Evolutionary conservation across 1,284 basidiomycete genomes (phyloP), one percentile per base, ranked within the genome.

Genomic region (Cryptococcus hybrid): DNA sequence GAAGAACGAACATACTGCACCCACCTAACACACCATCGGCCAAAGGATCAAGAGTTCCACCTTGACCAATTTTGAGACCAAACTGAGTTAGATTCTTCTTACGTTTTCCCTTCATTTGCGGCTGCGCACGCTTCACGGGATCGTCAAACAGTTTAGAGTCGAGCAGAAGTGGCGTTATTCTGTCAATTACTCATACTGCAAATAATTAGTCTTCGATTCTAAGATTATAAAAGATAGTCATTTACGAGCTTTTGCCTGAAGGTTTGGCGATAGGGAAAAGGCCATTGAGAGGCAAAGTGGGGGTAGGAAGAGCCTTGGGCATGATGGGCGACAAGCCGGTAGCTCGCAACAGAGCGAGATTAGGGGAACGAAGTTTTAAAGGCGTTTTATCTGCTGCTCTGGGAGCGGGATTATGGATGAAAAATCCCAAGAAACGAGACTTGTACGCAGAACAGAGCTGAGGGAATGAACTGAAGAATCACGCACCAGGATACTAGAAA

Each of bases 151-250:
- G 80, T 15, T 83, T 83, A 1, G 94, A 98, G 49, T 84, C 84
- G 45, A 84, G 81, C 40, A 96, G 78, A 7, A 99, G 82, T 35
- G 84, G 83, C 70, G 97, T 95, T 59, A 99, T 81, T 58, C 87
- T 82, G 72, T 96, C 91, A 54, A 99, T 84, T 42, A 97, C 77
- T 39, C 95, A 99, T 99, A 39, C 92, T 94, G 1, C 11, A 18
- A 8, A 30, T 30, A 4, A 30, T 30, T 4, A 30, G 30, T 30
- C 30, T 3, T 30, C 3, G 4, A 30, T 30, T 30, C 30, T 30
- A 30, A 30, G 30, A 3, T 4, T 24, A 43, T 37, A 13, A 13
- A 4, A 7, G 40, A 30, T n/a, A 7, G 47, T 13, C 30, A 67
- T 75, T 63, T 43, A 76, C 71, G 76, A 79, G 18, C 71, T 68